Evolutionary conservation across 805 yeast species (phyloP).

Genomic region (Ogataea saltuana): DNA sequence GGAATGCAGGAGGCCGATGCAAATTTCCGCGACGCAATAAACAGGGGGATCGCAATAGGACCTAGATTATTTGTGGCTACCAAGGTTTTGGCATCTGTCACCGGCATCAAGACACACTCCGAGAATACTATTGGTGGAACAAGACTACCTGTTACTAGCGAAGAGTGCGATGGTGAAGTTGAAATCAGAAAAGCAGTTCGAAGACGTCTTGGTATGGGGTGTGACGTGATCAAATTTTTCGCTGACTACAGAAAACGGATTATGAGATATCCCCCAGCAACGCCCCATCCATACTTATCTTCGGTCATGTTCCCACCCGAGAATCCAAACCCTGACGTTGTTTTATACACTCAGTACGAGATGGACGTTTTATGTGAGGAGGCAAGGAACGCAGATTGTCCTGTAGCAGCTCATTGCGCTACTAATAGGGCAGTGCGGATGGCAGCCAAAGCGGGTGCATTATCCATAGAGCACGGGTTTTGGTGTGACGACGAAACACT

Average conservation of each 20-base stretch:
- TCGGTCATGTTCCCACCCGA: constrained; percentile 31
- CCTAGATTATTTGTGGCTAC: constrained; percentile 34
- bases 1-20: constrained; percentile 33
- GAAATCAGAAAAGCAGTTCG: constrained; percentile 31
- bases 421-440: constrained; percentile 28
- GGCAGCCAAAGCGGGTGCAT: constrained; percentile 32
- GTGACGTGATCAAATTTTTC: constrained; percentile 31
- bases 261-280: constrained; percentile 33
- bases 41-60: constrained; percentile 29
- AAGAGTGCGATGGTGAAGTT: constrained; percentile 32
- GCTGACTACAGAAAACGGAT: constrained; percentile 31
- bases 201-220: constrained; percentile 30
- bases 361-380: constrained; percentile 31
- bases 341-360: constrained; percentile 30
- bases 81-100: constrained; percentile 26
- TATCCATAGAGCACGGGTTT: constrained; percentile 30
- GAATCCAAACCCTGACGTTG: constrained; percentile 31
- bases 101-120: constrained; percentile 27
- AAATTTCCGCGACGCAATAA: constrained; percentile 31
- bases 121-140: constrained; percentile 31
- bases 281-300: constrained; percentile 30
- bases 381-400: constrained; percentile 28
- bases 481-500: constrained; percentile 29
- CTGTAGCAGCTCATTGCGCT: constrained; percentile 34
- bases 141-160: constrained; percentile 24